Evolutionary conservation across 345 rosid species (phyloP).

Genomic region (Adansonia digitata): DNA sequence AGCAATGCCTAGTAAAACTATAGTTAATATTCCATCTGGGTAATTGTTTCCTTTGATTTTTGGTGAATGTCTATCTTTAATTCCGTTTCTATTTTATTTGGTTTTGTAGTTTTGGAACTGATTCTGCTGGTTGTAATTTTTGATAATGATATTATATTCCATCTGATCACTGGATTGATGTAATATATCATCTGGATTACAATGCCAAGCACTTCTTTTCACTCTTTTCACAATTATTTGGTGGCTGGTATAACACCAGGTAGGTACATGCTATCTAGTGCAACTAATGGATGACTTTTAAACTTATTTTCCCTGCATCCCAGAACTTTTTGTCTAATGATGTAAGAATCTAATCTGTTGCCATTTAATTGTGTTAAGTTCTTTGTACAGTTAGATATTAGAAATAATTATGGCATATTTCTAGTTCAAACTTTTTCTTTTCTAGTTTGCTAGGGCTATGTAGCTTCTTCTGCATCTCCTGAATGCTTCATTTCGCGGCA

Average conservation of each 20-base stretch:
- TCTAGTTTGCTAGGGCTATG: not conserved
- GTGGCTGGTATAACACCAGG: not conserved
- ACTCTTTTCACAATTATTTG: not conserved
- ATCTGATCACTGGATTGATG: conserved; percentile 18
- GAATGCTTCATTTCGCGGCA: not conserved
- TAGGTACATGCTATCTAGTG: not conserved
- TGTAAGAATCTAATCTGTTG: not conserved
- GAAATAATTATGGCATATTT: not conserved
- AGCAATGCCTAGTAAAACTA: conserved; percentile 29
- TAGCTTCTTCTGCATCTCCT: not conserved
- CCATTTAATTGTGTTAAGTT: not conserved
- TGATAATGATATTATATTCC: conserved; percentile 20
- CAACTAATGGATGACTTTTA: not conserved
- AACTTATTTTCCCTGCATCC: not conserved
- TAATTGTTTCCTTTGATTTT: conserved; percentile 23
- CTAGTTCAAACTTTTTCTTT: not conserved
- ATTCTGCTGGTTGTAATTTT: conserved; percentile 40
- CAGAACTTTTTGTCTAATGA: not conserved
- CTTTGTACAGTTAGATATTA: not conserved
- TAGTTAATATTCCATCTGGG: conserved; percentile 18
- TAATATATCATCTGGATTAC: conserved; percentile 19
- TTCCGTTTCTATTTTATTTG: conserved; percentile 21
- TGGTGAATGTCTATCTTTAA: conserved; percentile 21
- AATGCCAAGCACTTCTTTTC: not conserved
- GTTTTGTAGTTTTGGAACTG: conserved; percentile 24